phyloP scores from a whole-genome alignment of 257 asterid genomes.

The Avicennia marina region DNA sequence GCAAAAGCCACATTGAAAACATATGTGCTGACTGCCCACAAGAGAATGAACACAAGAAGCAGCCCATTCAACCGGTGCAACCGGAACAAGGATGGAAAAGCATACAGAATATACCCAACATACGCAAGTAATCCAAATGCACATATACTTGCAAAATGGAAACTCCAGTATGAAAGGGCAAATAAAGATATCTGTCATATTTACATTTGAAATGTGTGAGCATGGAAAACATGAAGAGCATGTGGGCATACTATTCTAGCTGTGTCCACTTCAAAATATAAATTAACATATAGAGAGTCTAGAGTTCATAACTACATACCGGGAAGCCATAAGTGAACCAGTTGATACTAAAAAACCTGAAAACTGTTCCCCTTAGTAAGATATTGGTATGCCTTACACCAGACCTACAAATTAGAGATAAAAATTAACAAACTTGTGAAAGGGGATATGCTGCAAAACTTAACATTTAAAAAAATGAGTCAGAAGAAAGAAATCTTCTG shows the following conservation, averaged over 20 bases:
- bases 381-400: conserved; percentile 96
- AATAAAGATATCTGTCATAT: conserved; percentile 84
- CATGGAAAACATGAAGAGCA: conserved; percentile 13
- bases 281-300: background rate
- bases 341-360: conserved; percentile 88
- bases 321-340: conserved; percentile 99
- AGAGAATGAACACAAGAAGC: conserved; percentile 96
- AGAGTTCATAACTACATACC: conserved; percentile 37
- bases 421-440: background rate
- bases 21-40: conserved; percentile 98
- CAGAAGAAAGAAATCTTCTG: too few species aligned
- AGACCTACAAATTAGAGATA: conserved; percentile 55
- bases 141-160: conserved; percentile 96
- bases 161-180: conserved; percentile 96
- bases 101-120: conserved; percentile 85
- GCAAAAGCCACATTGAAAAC: conserved; percentile 88
- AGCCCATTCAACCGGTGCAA: conserved; percentile 89
- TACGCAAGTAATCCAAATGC: conserved; percentile 94
- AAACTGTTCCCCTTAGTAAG: conserved; percentile 75
- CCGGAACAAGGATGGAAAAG: conserved; percentile 86
- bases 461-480: too few species aligned
- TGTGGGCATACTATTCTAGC: background rate
- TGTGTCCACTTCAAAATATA: too few species aligned
- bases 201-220: conserved; percentile 32
- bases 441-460: too few species aligned